phyloP scores from a whole-genome alignment of 768 basidiomycete species.

The Termitomyces sp. region DNA sequence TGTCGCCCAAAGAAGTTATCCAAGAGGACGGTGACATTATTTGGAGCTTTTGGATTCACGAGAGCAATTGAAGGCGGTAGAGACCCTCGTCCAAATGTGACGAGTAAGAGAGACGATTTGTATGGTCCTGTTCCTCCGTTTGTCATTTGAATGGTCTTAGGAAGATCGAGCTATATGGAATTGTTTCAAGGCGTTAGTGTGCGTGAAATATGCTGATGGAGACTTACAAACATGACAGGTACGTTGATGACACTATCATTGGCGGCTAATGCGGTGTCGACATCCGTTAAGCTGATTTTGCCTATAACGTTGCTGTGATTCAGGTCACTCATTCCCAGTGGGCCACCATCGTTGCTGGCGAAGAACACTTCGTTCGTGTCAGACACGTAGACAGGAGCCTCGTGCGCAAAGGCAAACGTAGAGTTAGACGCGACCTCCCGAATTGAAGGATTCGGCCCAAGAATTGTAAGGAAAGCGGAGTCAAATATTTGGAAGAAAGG shows the following conservation, averaged over 20 bases:
- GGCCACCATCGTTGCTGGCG: constrained; percentile 64
- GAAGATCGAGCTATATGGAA: constrained; percentile 46
- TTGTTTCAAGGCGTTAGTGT: not conserved
- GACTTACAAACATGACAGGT: constrained; percentile 41
- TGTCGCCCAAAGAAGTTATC: constrained; percentile 81
- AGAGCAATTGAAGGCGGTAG: constrained; percentile 60
- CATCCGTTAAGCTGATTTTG: constrained; percentile 59
- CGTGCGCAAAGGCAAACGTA: constrained; percentile 74
- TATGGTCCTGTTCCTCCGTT: constrained; percentile 68
- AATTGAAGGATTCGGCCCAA: constrained; percentile 57
- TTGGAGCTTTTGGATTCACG: constrained; percentile 60
- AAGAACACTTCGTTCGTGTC: constrained; percentile 73
- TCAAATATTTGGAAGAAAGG: constrained; percentile 59
- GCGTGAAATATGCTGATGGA: not conserved
- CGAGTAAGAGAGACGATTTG: constrained; percentile 54
- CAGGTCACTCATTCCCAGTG: constrained; percentile 59
- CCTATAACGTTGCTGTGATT: constrained; percentile 62
- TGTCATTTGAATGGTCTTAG: constrained; percentile 63
- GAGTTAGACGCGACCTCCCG: constrained; percentile 56
- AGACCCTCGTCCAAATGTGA: constrained; percentile 63
- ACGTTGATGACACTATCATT: constrained; percentile 40
- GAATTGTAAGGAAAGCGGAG: constrained; percentile 51
- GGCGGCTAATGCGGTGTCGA: constrained; percentile 41
- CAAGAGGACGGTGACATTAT: constrained; percentile 65
- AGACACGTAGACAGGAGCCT: constrained; percentile 67